These are phyloP conservation scores for Uronychia binucleata DNA, from an alignment of 73 alveolate genomes.

Conservation along the genomic window DNA sequence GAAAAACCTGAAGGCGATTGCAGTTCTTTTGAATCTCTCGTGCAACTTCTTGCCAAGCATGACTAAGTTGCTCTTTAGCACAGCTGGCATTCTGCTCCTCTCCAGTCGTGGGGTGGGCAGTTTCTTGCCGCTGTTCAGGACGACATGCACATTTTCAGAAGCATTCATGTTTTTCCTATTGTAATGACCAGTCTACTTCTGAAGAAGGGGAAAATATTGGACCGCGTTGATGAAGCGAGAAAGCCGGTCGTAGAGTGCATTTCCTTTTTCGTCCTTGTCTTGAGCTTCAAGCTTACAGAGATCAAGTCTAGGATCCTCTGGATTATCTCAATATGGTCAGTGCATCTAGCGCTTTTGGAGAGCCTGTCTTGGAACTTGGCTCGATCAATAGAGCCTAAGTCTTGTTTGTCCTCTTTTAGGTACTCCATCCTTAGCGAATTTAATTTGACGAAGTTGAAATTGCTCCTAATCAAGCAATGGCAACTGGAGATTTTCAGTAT, in stretches of 20 bases:
- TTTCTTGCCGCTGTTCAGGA: not conserved
- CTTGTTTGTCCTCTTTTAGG: not conserved
- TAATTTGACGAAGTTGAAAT: not conserved
- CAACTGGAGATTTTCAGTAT: not conserved
- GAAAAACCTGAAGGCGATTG: slow-evolving; percentile 39
- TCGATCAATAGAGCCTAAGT: not conserved
- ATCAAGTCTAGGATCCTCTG: not conserved
- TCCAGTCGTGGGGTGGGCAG: no score
- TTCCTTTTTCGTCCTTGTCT: not conserved
- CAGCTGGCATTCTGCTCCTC: no score
- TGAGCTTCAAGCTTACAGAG: not conserved
- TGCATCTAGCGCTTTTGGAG: not conserved
- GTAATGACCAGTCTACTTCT: not conserved
- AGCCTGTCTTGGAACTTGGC: not conserved
- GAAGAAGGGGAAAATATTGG: not conserved
- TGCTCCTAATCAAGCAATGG: not conserved
- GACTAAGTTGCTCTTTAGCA: not conserved
- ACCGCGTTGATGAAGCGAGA: not conserved
- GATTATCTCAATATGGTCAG: not conserved
- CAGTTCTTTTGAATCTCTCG: slow-evolving; percentile 33
- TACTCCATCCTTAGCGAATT: not conserved
- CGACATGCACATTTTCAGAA: not conserved
- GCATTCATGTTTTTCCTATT: not conserved
- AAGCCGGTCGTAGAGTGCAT: not conserved
- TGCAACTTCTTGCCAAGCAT: slow-evolving; percentile 24